Evolutionary conservation across 768 basidiomycete genomes (phyloP), one percentile per base, ranked within the genome.

Genomic region (Lactarius tabidus): DNA sequence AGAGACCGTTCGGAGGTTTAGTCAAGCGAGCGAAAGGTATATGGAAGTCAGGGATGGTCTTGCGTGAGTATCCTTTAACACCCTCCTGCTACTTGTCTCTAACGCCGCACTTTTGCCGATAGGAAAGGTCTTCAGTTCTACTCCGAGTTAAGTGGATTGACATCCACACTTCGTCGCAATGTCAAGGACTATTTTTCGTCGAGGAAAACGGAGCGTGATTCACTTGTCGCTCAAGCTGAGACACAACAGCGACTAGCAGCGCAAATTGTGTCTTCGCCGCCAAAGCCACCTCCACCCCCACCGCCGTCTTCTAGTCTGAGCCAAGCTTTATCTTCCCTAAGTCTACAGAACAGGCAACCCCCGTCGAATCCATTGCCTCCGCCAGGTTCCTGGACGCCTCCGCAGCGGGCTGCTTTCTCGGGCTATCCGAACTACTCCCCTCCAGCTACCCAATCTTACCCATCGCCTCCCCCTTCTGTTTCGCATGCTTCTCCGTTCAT

Each of bases 51-150:
- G 89, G 8, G 89, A 90, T 73, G 95, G 95, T 18, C 73, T 95
- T 51, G 85, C 85, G 91, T 92, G 73, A 66, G 90, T 86, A 54
- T 43, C 51, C n/a, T 63, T 43, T 58, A 29, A 54, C 51, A 29
- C 53, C 26, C 65, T 54, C 26, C 58, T 41, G 29, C 4, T 64
- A 61, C 8, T 71, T 69, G 51, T 67, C 63, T 57, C 45, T 48
- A 43, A 29, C 35, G 35, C 51, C 61, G 18, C 68, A 60, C 48
- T 31, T 62, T 36, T 28, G 36, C 51, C 15, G 69, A 68, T 73
- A 94, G 91, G 15, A 95, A 95, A 74, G 96, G 95, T 0, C 78
- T 93, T 1, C 85, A 89, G 52, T 99, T 96, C 76, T 98, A 99
- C 74, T 81, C 79, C 7, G 92, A 95, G 67, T 81, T 98, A 17